Base-by-base conservation (phyloP, 2,329 filamentous ascomycete species). In the Onygenales sp. region DNA sequence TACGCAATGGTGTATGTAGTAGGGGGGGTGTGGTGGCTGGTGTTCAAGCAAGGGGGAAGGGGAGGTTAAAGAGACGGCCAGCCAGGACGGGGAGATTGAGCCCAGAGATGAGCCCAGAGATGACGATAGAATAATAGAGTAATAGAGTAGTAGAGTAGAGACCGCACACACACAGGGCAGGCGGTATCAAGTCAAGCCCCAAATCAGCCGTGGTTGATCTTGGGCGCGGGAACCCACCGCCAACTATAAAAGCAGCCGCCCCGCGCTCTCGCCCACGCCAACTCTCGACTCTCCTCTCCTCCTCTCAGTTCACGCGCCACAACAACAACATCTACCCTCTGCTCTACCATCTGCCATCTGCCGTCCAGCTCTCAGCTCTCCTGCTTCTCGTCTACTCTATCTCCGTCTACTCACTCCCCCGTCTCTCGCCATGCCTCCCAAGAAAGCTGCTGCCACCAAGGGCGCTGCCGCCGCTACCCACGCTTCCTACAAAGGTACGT, bases 401-500 rank as follows among this genome's bases (percentile, higher is more conserved):
- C 54, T 49, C 52, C 43, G 56, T 31, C 43, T 58, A 44, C 42
- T 31, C 49, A 17, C 43, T 42, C 58, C 43, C 49, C 50, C 52
- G 55, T 58, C 60, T 54, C 57, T 64, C 65, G 75, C 63, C 65
- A 86, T 86, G 83, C 76, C 82, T 78, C 79, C 82, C 63, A 86
- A 85, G 77, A 83, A 84, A 73, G 70, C 75, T 62, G 64, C 74
- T 61, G 67, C 68, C 55, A 62, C 77, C 63, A 74, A 79, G 61
- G 66, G 79, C 64, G 82, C 83, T 75, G 72, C 73, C 63, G 67
- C 77, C 59, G 68, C 80, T 59, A 70, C 75, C 58, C 83, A 86
- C 74, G 77, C 78, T 62, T 79, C 80, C 63, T 87, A 86, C 74
- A 81, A 81, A 74, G 83, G 84, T 85, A 72, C 67, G 78, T 74